phyloP scores from a whole-genome alignment of 2,329 filamentous ascomycete species.

The Nemania serpens region DNA sequence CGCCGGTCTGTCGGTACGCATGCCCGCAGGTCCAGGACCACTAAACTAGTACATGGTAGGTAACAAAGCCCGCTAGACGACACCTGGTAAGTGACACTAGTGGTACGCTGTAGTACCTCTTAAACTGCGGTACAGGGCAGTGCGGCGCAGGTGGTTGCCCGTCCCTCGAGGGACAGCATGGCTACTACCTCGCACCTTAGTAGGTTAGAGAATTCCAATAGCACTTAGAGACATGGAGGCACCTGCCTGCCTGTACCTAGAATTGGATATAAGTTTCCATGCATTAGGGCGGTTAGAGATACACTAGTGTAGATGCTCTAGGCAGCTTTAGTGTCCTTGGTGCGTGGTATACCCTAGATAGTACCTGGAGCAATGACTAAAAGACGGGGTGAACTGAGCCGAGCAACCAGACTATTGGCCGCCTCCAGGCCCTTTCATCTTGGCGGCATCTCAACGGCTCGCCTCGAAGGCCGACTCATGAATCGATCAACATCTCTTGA shows the following conservation, averaged over 20 bases:
- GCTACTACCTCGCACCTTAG: too few species aligned
- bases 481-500: slow-evolving; percentile 7
- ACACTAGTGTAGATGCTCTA: neutral
- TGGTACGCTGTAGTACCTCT: too few species aligned
- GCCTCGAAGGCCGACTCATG: neutral
- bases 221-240: too few species aligned
- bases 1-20: slow-evolving; percentile 24
- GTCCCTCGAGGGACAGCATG: too few species aligned
- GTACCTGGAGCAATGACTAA: slow-evolving; percentile 2
- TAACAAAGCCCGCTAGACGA: neutral
- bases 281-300: slow-evolving; percentile 9
- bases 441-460: slow-evolving; percentile 7
- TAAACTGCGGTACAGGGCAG: neutral
- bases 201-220: too few species aligned
- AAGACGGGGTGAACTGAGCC: slow-evolving; percentile 18
- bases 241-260: too few species aligned
- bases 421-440: neutral
- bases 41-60: neutral
- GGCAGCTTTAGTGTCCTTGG: neutral
- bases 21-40: slow-evolving; percentile 22
- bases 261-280: slow-evolving; percentile 8
- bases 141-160: neutral
- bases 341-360: neutral
- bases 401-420: slow-evolving; percentile 9
- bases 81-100: neutral